Percentiles rank a stretch among this genome's conserved stretches.
phyloP scores from a whole-genome alignment of 306 rosid genomes.

The Sicyos edulis region DNA sequence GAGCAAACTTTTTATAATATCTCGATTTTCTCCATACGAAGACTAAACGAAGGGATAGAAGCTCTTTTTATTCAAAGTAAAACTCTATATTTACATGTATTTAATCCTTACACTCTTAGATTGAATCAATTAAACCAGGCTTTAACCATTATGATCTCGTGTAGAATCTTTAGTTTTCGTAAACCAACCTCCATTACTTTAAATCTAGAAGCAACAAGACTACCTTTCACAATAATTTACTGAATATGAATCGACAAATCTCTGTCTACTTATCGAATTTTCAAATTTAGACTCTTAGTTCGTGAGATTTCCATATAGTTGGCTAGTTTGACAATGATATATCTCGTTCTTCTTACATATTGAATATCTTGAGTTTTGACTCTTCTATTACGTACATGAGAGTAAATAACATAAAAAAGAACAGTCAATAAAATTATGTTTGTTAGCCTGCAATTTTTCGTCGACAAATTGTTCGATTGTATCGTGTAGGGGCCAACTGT shows the following conservation, averaged over 20 bases:
- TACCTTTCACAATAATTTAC: slow-evolving; percentile 10
- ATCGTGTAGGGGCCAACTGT: background rate
- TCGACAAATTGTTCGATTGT: slow-evolving; percentile 11
- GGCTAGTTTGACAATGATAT: background rate
- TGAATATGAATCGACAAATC: background rate
- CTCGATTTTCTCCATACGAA: background rate
- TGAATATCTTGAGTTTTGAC: background rate
- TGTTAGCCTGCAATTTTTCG: background rate
- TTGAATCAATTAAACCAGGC: background rate
- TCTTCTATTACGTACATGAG: background rate
- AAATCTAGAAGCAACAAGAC: background rate
- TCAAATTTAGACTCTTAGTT: background rate
- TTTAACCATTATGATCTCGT: background rate
- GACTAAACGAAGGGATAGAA: background rate
- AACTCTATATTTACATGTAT: no score
- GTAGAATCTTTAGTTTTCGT: background rate
- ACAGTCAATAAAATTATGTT: background rate
- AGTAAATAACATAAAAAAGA: background rate
- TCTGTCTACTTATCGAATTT: background rate
- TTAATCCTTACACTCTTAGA: background rate
- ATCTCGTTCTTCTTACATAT: slow-evolving; percentile 3
- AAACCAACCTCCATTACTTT: slow-evolving; percentile 5
- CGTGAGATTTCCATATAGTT: background rate
- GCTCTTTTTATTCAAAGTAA: background rate
- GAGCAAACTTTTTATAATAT: no score